Evolutionary conservation across 2,329 filamentous ascomycete genomes (phyloP).

Genomic region (Neurospora sp.): DNA sequence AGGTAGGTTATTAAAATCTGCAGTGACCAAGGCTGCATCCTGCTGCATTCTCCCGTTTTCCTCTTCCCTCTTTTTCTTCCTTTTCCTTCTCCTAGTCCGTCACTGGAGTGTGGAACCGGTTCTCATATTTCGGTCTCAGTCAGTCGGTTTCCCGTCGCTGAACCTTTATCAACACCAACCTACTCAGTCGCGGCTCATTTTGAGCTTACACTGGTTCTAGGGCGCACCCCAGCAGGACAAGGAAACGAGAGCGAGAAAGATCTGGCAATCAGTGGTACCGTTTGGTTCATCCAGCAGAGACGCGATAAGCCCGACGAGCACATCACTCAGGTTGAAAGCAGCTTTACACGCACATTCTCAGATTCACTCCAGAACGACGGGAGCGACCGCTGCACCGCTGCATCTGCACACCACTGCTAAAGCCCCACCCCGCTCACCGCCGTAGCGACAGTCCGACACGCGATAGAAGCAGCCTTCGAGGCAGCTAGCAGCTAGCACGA

Average conservation of each 20-base stretch:
- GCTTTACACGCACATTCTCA: background rate
- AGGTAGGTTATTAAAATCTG: conserved; percentile 13
- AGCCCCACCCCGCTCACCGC: background rate
- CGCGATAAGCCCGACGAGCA: background rate
- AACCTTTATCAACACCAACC: background rate
- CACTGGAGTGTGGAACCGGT: background rate
- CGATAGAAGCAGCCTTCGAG: background rate
- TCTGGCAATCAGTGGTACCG: background rate
- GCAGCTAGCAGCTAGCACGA: background rate
- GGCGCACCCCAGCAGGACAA: background rate
- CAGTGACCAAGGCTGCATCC: conserved; percentile 3
- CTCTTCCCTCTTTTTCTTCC: conserved; percentile 6
- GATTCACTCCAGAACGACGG: background rate
- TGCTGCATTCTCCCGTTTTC: conserved; percentile 12
- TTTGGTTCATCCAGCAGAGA: background rate
- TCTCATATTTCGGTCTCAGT: background rate
- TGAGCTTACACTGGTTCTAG: background rate
- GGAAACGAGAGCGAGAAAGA: background rate
- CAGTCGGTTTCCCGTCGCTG: background rate
- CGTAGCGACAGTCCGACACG: background rate
- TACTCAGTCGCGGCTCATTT: background rate
- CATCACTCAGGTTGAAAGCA: background rate
- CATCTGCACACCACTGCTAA: background rate
- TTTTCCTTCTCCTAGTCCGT: conserved; percentile 2
- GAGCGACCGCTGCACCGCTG: background rate